A percentile compares a stretch with the other conserved stretches of the same genome.
Conservation (phyloP, 2,329 filamentous ascomycete species). For the Phialocephala subalpina region DNA sequence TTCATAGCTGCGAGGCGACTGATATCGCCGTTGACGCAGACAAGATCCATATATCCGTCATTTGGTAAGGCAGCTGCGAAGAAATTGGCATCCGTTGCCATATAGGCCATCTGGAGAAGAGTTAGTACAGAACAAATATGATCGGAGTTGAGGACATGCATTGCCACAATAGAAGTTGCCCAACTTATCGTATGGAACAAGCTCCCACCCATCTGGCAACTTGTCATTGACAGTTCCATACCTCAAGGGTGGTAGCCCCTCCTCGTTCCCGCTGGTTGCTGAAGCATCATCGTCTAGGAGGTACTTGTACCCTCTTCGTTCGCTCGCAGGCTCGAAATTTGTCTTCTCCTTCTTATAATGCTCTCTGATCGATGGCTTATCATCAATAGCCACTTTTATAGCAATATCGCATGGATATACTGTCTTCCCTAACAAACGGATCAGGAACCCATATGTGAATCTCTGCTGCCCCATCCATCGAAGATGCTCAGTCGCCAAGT, state of each 20-base stretch:
- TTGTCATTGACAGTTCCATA: constrained; percentile 84
- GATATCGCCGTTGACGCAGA: constrained; percentile 81
- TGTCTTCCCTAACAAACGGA: constrained; percentile 76
- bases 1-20: constrained; percentile 70
- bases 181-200: constrained; percentile 76
- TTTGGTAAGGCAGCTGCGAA: constrained; percentile 83
- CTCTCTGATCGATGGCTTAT: constrained; percentile 77
- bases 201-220: constrained; percentile 79
- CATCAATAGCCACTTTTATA: constrained; percentile 80
- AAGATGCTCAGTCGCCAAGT: constrained; percentile 88
- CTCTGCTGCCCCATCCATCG: constrained; percentile 91
- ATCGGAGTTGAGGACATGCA: constrained; percentile 52
- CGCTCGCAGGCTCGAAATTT: constrained; percentile 39
- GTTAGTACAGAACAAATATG: constrained; percentile 1
- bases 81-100: constrained; percentile 88
- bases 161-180: constrained; percentile 96
- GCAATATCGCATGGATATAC: constrained; percentile 91
- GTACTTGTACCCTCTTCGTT: constrained; percentile 40
- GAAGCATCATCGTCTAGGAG: constrained; percentile 45
- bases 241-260: constrained; percentile 74
- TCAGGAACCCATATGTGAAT: constrained; percentile 86
- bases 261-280: constrained; percentile 41
- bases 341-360: constrained; percentile 67
- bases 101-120: constrained; percentile 78
- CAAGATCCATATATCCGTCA: constrained; percentile 86